Conservation (phyloP, 2,329 filamentous ascomycete genomes). For the Amauroascus niger region DNA sequence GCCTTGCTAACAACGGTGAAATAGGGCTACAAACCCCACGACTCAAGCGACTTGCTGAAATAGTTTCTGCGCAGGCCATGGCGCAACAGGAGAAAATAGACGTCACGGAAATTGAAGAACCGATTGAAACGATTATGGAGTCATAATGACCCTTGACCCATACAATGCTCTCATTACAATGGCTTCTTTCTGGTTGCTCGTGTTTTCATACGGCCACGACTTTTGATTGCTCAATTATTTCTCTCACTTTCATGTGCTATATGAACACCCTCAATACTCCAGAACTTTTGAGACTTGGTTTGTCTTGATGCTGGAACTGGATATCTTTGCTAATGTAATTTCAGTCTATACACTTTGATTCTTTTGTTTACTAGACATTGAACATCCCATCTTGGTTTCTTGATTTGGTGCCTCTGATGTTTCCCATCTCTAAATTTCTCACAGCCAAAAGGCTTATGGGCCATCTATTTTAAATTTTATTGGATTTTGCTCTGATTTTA, state of each 20-base stretch:
- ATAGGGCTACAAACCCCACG: slow-evolving; percentile 93
- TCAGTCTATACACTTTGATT: not conserved
- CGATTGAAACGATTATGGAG: slow-evolving; percentile 13
- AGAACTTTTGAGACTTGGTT: not conserved
- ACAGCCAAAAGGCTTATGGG: not conserved
- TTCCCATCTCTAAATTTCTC: not conserved
- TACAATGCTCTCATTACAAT: slow-evolving; percentile 5
- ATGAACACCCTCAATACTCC: slow-evolving; percentile 6
- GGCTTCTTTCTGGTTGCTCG: not conserved
- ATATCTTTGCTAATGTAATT: slow-evolving; percentile 10
- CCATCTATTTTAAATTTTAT: not conserved
- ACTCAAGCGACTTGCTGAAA: slow-evolving; percentile 92
- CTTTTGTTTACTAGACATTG: not conserved
- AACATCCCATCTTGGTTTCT: not conserved
- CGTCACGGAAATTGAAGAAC: slow-evolving; percentile 23
- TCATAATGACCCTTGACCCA: slow-evolving; percentile 7
- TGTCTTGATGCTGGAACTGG: not conserved
- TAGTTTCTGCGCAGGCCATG: slow-evolving; percentile 91
- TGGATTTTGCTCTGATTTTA: not conserved
- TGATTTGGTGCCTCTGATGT: not conserved
- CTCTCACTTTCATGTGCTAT: slow-evolving; percentile 7
- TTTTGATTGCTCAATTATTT: slow-evolving; percentile 11
- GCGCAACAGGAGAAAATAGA: slow-evolving; percentile 85
- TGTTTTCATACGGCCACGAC: not conserved
- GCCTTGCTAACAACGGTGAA: not conserved